Evolutionary conservation across 495 filamentous ascomycete genomes (phyloP), one percentile per base, ranked within the genome.

Genomic region (Penicillium riverlandense): DNA sequence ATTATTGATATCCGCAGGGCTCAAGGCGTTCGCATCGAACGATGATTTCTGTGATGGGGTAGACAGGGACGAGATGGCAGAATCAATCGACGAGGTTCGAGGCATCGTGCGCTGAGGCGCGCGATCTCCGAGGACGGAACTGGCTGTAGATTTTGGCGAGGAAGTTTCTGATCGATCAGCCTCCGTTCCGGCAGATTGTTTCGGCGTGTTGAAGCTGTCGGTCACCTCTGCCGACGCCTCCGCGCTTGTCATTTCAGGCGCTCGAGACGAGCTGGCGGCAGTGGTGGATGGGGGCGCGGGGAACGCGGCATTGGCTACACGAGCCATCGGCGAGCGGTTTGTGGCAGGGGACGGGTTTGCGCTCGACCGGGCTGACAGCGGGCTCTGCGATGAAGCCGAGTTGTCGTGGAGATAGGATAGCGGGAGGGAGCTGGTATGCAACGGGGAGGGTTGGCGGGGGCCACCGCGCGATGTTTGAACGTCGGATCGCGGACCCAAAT

Each of bases 71-170:
- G 91, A 97, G 22, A 95, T 86, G 1, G 89, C 86, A 7, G 92
- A 96, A 57, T 97, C 92, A 53, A 96, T 96, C 31, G 92, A 98
- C 2, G 88, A 88, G 38, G 84, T 97, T 49, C 91, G 82, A 43
- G 85, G 81, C 53, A 78, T 70, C 38, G 68, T 59, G 31, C 80
- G 71, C 37, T 63, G 56, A 6, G 55, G 58, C 39, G 60, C 48
- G 37, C 63, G 65, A 34, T 66, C 63, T 22, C 55, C 60, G 28
- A 58, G 44, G 61, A 65, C 41, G 56, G 53, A 29, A 60, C 35
- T 22, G 22, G 22, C 6, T 22, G 22, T 22, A 35, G 63, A 63
- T 46, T 52, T 62, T 31, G 57, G 52, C 29, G 63, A 61, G 29
- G 66, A 59, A 15, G 65, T 59, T n/a, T 53, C 48, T 34, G 65